phyloP scores from a whole-genome alignment of 2,329 filamentous ascomycete species.

The Aureobasidium leucospermi region DNA sequence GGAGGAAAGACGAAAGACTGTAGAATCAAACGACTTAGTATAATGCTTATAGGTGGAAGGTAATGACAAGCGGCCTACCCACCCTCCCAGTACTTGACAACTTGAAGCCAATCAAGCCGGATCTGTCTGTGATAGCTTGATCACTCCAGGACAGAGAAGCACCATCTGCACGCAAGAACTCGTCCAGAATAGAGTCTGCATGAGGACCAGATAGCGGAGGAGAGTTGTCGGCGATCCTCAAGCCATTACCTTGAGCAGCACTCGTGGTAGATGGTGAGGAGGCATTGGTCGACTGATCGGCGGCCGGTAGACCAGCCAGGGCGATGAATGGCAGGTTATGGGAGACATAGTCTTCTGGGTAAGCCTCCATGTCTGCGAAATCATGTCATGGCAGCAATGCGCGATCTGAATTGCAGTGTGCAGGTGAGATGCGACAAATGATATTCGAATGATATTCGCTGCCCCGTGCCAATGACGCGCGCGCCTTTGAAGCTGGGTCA shows the following conservation, averaged over 20 bases:
- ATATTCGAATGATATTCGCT: background rate
- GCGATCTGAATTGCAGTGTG: background rate
- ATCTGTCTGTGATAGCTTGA: slow-evolving; percentile 42
- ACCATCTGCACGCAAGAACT: slow-evolving; percentile 60
- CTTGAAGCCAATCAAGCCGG: slow-evolving; percentile 51
- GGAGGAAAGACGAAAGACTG: slow-evolving; percentile 53
- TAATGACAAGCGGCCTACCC: slow-evolving; percentile 39
- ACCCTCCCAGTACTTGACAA: slow-evolving; percentile 75
- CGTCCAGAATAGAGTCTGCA: slow-evolving; percentile 57
- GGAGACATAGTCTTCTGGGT: slow-evolving; percentile 69
- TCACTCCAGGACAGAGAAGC: slow-evolving; percentile 60
- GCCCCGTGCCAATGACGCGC: slow-evolving; percentile 4
- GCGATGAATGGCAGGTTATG: slow-evolving; percentile 82
- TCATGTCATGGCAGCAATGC: background rate
- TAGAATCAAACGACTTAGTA: background rate
- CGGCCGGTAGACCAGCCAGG: slow-evolving; percentile 60
- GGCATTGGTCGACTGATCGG: background rate
- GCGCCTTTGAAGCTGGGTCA: background rate
- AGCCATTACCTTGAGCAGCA: slow-evolving; percentile 40
- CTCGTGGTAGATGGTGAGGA: background rate
- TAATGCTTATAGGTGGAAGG: background rate
- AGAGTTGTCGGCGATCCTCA: slow-evolving; percentile 63
- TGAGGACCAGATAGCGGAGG: slow-evolving; percentile 58
- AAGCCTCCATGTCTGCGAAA: slow-evolving; percentile 61
- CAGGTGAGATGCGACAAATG: background rate